A percentile compares a stretch with the other conserved stretches of the same genome.
Conservation (phyloP, 768 basidiomycete genomes). For the Pisolithus albus region DNA sequence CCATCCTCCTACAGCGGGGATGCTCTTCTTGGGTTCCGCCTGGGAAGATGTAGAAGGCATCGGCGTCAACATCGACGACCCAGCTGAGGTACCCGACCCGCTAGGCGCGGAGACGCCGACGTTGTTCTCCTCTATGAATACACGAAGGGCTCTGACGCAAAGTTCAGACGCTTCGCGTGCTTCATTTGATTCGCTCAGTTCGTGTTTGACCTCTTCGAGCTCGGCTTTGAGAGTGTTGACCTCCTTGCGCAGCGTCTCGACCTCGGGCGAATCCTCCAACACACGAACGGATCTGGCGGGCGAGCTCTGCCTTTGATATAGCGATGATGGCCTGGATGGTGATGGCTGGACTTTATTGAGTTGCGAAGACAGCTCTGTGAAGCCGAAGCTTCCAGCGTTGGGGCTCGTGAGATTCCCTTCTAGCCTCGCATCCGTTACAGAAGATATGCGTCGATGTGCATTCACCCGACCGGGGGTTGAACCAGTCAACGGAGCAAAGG, state of each 20-base stretch:
- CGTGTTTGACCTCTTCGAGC: slow-evolving; percentile 56
- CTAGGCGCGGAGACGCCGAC: slow-evolving; percentile 37
- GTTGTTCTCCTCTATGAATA: slow-evolving; percentile 73
- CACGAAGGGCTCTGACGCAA: slow-evolving; percentile 74
- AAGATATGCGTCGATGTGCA: slow-evolving; percentile 66
- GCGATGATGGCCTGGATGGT: slow-evolving; percentile 40
- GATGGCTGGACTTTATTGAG: slow-evolving; percentile 15
- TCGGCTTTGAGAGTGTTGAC: slow-evolving; percentile 48
- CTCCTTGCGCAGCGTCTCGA: slow-evolving; percentile 57
- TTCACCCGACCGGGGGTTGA: slow-evolving; percentile 37
- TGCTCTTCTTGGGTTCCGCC: slow-evolving; percentile 27
- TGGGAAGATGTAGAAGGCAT: slow-evolving; percentile 15
- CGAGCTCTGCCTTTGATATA: slow-evolving; percentile 46
- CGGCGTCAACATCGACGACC: neutral
- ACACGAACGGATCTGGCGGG: slow-evolving; percentile 34
- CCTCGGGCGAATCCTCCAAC: slow-evolving; percentile 33
- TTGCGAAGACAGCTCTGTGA: slow-evolving; percentile 25
- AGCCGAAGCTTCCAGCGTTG: slow-evolving; percentile 30
- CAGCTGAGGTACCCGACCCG: slow-evolving; percentile 10
- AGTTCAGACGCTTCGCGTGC: slow-evolving; percentile 82
- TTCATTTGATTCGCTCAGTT: slow-evolving; percentile 73
- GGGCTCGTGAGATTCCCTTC: slow-evolving; percentile 27
- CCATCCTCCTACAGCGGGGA: slow-evolving; percentile 41
- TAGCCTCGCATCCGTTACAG: slow-evolving; percentile 54
- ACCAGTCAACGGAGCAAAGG: slow-evolving; percentile 68